Conservation (phyloP, 2,329 filamentous ascomycete species). For the Endothia cerciana region DNA sequence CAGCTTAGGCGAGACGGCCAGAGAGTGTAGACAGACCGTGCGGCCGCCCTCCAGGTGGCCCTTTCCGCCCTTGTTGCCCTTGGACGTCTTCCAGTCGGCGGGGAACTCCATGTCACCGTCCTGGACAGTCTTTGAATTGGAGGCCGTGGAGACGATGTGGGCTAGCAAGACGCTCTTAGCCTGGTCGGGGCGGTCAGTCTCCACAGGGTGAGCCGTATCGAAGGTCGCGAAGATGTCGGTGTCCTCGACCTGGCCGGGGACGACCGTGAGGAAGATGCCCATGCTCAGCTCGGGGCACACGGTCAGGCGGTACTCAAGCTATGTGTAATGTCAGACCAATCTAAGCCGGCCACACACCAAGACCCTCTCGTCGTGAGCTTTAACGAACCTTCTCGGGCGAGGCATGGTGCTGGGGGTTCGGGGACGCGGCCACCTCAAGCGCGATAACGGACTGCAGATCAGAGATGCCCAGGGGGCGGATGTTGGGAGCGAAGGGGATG, state of each 20-base stretch:
- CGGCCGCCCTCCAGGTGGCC: constrained; percentile 76
- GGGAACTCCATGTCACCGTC: constrained; percentile 80
- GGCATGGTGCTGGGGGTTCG: constrained; percentile 53
- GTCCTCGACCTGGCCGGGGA: constrained; percentile 49
- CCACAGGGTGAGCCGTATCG: constrained; percentile 58
- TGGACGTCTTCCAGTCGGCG: constrained; percentile 62
- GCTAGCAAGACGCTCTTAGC: constrained; percentile 68
- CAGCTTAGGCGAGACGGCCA: constrained; percentile 77
- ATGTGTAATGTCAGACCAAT: constrained; percentile 22
- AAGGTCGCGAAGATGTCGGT: constrained; percentile 56
- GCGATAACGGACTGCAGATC: constrained; percentile 64
- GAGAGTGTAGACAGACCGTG: constrained; percentile 80
- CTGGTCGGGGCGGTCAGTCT: constrained; percentile 61
- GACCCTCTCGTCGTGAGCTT: neutral
- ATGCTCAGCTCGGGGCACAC: constrained; percentile 76
- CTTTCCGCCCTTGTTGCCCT: constrained; percentile 48
- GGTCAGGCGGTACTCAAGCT: constrained; percentile 78
- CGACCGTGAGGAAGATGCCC: constrained; percentile 75
- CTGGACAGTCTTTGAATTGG: constrained; percentile 63
- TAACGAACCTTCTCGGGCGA: constrained; percentile 56
- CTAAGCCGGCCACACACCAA: neutral
- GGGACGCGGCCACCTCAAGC: constrained; percentile 59
- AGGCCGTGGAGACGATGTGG: constrained; percentile 78
- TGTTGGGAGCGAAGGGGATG: constrained; percentile 71
- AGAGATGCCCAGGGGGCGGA: constrained; percentile 70